Evolutionary conservation across 2,329 filamentous ascomycete species (phyloP).

Genomic region (Cladobotryum mycophilum): DNA sequence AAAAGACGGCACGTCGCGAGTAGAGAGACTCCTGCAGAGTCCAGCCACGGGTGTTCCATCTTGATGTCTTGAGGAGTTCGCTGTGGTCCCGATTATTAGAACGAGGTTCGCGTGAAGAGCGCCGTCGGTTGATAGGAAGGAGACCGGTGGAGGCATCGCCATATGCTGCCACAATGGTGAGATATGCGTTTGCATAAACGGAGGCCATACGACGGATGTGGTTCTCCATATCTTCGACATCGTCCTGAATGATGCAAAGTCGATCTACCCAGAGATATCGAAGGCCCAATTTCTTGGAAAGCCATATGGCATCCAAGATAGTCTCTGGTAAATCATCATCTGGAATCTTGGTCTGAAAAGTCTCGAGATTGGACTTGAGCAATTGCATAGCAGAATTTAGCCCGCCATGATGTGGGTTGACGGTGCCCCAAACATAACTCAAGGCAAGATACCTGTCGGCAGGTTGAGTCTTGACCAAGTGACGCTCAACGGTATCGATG

Average conservation of each 20-base stretch:
- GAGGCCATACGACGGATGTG: slow-evolving; percentile 40
- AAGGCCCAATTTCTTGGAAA: slow-evolving; percentile 37
- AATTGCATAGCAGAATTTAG: slow-evolving; percentile 26
- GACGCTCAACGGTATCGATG: slow-evolving; percentile 34
- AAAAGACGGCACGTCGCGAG: slow-evolving; percentile 36
- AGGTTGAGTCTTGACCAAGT: slow-evolving; percentile 33
- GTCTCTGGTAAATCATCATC: slow-evolving; percentile 35
- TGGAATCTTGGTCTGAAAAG: slow-evolving; percentile 29
- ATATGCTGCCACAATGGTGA: slow-evolving; percentile 39
- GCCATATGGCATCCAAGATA: slow-evolving; percentile 39
- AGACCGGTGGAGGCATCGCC: slow-evolving; percentile 34
- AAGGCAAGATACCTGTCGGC: slow-evolving; percentile 38
- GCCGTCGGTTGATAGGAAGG: slow-evolving; percentile 29
- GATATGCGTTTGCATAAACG: slow-evolving; percentile 38
- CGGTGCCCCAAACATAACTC: slow-evolving; percentile 38
- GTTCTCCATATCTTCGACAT: slow-evolving; percentile 32
- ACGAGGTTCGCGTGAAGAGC: slow-evolving; percentile 18
- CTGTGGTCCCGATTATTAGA: slow-evolving; percentile 26
- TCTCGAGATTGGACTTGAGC: slow-evolving; percentile 30
- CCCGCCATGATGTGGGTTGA: slow-evolving; percentile 20
- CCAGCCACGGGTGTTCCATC: slow-evolving; percentile 37
- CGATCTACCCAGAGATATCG: slow-evolving; percentile 42
- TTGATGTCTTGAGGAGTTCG: slow-evolving; percentile 33
- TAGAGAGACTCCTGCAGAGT: slow-evolving; percentile 39
- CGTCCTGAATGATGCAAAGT: slow-evolving; percentile 40